A percentile compares a stretch with the other conserved stretches of the same genome.
Evolutionary conservation across 2,329 filamentous ascomycete genomes (phyloP).

Genomic region (Colletotrichum zoysiae): DNA sequence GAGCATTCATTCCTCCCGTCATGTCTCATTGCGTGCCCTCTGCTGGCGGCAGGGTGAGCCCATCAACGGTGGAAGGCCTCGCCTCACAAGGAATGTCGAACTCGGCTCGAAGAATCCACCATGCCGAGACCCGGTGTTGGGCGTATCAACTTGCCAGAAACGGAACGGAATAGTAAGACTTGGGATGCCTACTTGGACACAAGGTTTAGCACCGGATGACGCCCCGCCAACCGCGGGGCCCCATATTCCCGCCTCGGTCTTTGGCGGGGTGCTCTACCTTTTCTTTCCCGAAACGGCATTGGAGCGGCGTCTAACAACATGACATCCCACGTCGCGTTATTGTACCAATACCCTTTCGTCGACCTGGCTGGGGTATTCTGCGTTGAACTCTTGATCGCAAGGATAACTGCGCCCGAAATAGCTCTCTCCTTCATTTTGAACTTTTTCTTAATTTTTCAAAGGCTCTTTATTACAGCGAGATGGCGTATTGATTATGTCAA

Average conservation of each 20-base stretch:
- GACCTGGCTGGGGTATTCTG: not conserved
- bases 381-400: not conserved
- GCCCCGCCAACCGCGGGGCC: not conserved
- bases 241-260: too few relatives aligned
- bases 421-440: not conserved
- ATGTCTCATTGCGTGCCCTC: not conserved
- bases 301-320: not conserved
- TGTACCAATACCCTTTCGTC: not conserved
- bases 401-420: not conserved
- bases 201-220: not conserved
- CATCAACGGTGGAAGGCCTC: not conserved
- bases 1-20: not conserved
- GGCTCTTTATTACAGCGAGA: too few relatives aligned
- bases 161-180: not conserved
- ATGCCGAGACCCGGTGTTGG: not conserved
- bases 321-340: not conserved
- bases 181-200: too few relatives aligned
- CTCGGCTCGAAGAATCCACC: not conserved
- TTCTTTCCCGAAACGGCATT: not conserved
- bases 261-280: not conserved
- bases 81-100: too few relatives aligned
- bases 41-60: too few relatives aligned
- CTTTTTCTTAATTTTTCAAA: not conserved
- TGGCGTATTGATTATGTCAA: too few relatives aligned
- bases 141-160: not conserved